These are phyloP conservation scores for Plantago lanceolata DNA, from an alignment of 305 asterid genomes.

Conservation along the genomic window DNA sequence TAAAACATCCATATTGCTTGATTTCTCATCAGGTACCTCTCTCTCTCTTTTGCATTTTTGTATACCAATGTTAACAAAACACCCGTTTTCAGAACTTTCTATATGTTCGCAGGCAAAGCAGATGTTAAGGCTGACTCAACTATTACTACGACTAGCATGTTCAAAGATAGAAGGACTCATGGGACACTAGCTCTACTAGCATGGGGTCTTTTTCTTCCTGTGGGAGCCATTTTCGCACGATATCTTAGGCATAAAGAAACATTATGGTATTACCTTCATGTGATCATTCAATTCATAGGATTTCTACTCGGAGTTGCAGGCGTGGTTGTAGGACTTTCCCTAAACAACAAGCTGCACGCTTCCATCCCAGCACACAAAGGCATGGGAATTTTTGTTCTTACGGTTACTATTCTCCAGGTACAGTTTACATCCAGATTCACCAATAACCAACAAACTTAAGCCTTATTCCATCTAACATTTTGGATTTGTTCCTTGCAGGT, in stretches of 20 bases:
- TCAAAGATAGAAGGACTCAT: constrained; percentile 61
- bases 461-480: neutral
- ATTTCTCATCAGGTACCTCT: constrained; percentile 72
- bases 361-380: constrained; percentile 71
- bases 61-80: neutral
- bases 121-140: constrained; percentile 32
- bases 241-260: constrained; percentile 57
- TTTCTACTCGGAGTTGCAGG: constrained; percentile 73
- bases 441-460: neutral
- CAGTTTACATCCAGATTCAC: neutral
- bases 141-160: constrained; percentile 20
- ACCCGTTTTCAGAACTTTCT: neutral
- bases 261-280: constrained; percentile 77
- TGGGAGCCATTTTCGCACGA: constrained; percentile 73
- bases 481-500: constrained; percentile 36
- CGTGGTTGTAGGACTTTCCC: constrained; percentile 59
- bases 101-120: constrained; percentile 36
- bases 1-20: constrained; percentile 50
- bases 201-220: constrained; percentile 82
- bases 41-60: neutral
- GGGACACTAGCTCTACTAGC: constrained; percentile 63
- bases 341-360: constrained; percentile 50
- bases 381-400: constrained; percentile 67
- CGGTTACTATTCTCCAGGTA: constrained; percentile 73
- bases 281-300: constrained; percentile 59